A percentile compares a stretch with the other conserved stretches of the same genome.
These are phyloP conservation scores for Neckera pumila DNA, from an alignment of 225 moss, liverwort and hornwort genomes.

Conservation along the genomic window DNA sequence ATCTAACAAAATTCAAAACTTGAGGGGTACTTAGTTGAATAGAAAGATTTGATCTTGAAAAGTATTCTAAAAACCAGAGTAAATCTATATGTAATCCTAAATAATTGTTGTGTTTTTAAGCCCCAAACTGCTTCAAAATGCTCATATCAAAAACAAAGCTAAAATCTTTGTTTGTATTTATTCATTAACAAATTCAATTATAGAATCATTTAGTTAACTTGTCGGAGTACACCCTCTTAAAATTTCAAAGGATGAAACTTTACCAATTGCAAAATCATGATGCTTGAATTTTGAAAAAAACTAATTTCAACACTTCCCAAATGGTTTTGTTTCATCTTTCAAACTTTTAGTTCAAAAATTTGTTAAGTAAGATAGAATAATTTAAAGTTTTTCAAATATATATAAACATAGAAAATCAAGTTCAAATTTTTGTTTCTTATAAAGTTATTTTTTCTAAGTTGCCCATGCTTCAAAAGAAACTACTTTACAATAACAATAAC, in stretches of 20 bases:
- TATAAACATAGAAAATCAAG: too few species aligned
- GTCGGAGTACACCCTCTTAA: accelerated
- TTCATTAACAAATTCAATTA: not conserved
- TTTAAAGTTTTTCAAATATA: too few species aligned
- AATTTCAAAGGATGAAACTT: not conserved
- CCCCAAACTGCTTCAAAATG: not conserved
- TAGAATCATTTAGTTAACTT: accelerated
- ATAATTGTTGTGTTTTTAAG: accelerated
- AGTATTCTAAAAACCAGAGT: not conserved
- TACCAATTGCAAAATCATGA: not conserved
- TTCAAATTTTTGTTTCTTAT: too few species aligned
- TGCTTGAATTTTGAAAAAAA: not conserved
- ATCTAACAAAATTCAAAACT: too few species aligned
- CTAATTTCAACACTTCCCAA: not conserved
- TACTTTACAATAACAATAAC: too few species aligned
- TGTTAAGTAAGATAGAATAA: too few species aligned
- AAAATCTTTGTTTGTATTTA: not conserved
- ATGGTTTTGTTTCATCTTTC: not conserved
- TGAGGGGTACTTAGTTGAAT: too few species aligned
- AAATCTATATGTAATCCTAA: not conserved
- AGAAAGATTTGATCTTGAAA: accelerated
- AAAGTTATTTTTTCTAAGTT: too few species aligned
- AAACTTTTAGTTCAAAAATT: not conserved
- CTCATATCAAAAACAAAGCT: not conserved
- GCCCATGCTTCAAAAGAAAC: too few species aligned